Conservation (phyloP, 176 grass and related monocot genomes). For the Urochloa ruziziensis region DNA sequence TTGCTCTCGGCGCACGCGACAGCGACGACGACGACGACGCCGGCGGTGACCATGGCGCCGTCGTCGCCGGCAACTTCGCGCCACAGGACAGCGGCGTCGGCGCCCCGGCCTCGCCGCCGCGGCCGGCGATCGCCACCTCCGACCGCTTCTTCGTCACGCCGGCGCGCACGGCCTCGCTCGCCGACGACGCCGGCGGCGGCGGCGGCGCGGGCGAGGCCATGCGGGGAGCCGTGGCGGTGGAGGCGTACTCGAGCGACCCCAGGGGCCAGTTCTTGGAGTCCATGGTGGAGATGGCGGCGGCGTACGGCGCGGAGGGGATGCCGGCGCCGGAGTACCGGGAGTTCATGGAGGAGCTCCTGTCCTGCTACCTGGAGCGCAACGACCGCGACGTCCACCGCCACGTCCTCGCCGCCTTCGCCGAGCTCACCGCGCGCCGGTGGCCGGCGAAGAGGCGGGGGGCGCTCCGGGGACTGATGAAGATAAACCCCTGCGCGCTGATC, state of each 20-base stretch:
- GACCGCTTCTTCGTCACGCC: slow-evolving; percentile 23
- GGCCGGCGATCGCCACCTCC: neutral
- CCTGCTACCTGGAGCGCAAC: slow-evolving; percentile 38
- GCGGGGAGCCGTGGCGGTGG: slow-evolving; percentile 10
- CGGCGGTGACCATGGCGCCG: neutral
- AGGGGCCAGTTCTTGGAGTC: slow-evolving; percentile 23
- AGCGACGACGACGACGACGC: neutral
- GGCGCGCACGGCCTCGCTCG: slow-evolving; percentile 14
- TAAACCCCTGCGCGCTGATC: neutral
- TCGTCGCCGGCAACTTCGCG: neutral
- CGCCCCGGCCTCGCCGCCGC: neutral
- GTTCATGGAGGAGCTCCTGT: slow-evolving; percentile 38
- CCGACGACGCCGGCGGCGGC: neutral
- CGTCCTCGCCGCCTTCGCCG: slow-evolving; percentile 28
- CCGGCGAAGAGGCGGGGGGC: neutral
- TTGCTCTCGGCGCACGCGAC: neutral
- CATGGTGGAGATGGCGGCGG: slow-evolving; percentile 43
- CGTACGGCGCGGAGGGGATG: slow-evolving; percentile 17
- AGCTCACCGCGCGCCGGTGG: slow-evolving; percentile 16
- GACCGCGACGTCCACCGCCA: slow-evolving; percentile 29
- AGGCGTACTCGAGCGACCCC: slow-evolving; percentile 33
- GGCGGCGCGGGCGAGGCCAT: neutral
- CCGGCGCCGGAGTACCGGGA: slow-evolving; percentile 9
- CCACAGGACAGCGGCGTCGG: neutral
- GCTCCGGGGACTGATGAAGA: neutral